Base-by-base conservation (phyloP, 2,329 filamentous ascomycete species). In the Beauveria sp. region DNA sequence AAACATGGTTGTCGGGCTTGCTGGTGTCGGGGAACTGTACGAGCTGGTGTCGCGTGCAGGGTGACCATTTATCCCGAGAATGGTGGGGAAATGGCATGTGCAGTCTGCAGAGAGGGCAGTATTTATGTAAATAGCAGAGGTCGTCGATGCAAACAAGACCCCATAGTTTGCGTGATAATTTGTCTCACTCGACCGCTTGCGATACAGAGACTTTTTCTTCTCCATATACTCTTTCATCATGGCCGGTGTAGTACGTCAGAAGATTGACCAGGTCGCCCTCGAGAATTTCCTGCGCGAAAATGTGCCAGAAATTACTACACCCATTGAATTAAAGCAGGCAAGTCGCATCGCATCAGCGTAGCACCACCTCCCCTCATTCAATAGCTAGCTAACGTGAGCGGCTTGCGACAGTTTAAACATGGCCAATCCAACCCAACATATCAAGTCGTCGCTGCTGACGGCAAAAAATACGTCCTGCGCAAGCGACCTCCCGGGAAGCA, bases 401-500 rank as follows among this genome's bases (percentile, higher is more conserved):
- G 3, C 6, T 7, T 34, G 6, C 38, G 3, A 42, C 8, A 62
- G 60, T 62, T 62, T 14, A 52, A 52, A 28, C 52, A 58, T 40
- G 60, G 60, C 47, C 60, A 62, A 16, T 62, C 60, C 14, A 62
- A 62, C 55, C 60, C 60, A 4, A 62, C 60, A 18, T 62, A 62
- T 26, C 60, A 54, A 24, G 54, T 62, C 16, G 47, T 40, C 10
- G 38, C 54, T 2, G 60, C 60, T 0, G 49, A 62, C 40, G 60
- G 55, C 16, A n/a, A 47, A 8, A 38, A 24, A 16, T 62, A 28
- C 76, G 92, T 96, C 22, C 82, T 96, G 76, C 89, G 92, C 71
- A 96, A 96, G 82, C 96, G 96, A 76, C 92, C 92, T 1, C 91
- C 92, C 10, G 92, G 92, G 65, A 84, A 86, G 75, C 85, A 96